phyloP scores from a whole-genome alignment of 129 eudicot genomes.

The Escallonia herrerae region DNA sequence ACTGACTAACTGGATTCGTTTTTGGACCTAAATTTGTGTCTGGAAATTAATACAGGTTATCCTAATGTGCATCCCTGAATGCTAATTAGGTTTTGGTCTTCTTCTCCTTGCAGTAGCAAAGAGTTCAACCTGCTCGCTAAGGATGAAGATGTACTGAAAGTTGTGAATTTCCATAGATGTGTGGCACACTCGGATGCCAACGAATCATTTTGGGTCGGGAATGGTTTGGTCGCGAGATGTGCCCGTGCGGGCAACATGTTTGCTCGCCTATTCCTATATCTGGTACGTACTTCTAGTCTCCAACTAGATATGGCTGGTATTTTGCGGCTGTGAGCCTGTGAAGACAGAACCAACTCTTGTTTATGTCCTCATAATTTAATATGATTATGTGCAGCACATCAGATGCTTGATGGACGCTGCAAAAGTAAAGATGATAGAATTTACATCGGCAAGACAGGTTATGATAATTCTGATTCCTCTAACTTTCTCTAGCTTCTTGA shows the following conservation, averaged over 20 bases:
- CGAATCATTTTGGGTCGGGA: slow-evolving; percentile 11
- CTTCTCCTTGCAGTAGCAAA: slow-evolving; percentile 10
- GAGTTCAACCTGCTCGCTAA: slow-evolving; percentile 6
- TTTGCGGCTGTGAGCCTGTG: too few relatives aligned
- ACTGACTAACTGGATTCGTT: too few relatives aligned
- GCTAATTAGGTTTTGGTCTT: too few relatives aligned
- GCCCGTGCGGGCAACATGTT: not conserved
- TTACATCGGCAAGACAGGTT: not conserved
- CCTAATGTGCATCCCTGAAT: too few relatives aligned
- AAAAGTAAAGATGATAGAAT: not conserved
- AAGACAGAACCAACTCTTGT: too few relatives aligned
- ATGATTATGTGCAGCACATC: slow-evolving; percentile 3
- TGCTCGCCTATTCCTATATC: not conserved
- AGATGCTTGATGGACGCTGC: not conserved
- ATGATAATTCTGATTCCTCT: too few relatives aligned
- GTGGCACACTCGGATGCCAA: not conserved
- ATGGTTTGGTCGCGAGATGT: slow-evolving; percentile 10
- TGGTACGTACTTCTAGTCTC: too few relatives aligned
- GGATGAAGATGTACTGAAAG: slow-evolving; percentile 7
- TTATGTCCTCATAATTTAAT: not conserved
- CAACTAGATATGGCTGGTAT: too few relatives aligned
- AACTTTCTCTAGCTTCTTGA: too few relatives aligned
- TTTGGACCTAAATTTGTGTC: too few relatives aligned
- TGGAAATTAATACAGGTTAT: too few relatives aligned
- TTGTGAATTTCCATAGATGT: not conserved